Conservation (phyloP, 2,329 filamentous ascomycete species). For the Ceratocystis papillata region DNA sequence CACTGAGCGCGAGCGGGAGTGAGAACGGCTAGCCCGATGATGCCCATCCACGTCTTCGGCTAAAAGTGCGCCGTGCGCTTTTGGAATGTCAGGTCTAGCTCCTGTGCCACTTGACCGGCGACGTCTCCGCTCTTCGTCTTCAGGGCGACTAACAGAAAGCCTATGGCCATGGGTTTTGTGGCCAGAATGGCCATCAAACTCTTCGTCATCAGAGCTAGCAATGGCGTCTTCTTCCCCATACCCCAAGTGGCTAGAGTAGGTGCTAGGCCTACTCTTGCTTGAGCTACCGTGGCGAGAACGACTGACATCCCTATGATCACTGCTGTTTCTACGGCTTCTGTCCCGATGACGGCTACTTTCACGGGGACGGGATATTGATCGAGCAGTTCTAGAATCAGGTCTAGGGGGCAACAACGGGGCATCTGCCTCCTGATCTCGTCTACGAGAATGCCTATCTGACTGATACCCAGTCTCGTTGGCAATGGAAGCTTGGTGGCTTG, state of each 20-base stretch:
- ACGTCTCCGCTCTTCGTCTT: constrained; percentile 11
- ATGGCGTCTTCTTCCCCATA: constrained; percentile 18
- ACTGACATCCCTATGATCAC: constrained; percentile 4
- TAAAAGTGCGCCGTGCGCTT: constrained; percentile 12
- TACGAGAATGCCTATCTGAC: constrained; percentile 39
- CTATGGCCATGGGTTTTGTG: constrained; percentile 9
- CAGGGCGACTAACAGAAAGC: constrained; percentile 4
- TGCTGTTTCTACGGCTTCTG: background rate
- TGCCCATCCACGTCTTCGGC: constrained; percentile 15
- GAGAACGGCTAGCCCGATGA: background rate
- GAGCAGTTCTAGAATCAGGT: constrained; percentile 22
- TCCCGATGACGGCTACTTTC: constrained; percentile 13
- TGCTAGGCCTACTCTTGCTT: constrained; percentile 4
- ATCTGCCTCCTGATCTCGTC: background rate
- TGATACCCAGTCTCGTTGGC: constrained; percentile 30
- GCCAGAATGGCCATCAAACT: background rate
- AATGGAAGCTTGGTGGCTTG: constrained; percentile 1
- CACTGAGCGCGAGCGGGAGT: constrained; percentile 22
- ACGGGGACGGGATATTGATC: constrained; percentile 5
- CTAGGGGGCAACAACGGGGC: constrained; percentile 24
- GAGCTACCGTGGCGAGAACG: constrained; percentile 18
- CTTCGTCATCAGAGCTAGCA: constrained; percentile 20
- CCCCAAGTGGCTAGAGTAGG: background rate
- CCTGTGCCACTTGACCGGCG: constrained; percentile 9
- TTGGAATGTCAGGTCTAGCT: constrained; percentile 3